These are phyloP conservation scores for Colletotrichum tropicicola DNA, from an alignment of 2,329 filamentous ascomycete species.

Conservation along the genomic window DNA sequence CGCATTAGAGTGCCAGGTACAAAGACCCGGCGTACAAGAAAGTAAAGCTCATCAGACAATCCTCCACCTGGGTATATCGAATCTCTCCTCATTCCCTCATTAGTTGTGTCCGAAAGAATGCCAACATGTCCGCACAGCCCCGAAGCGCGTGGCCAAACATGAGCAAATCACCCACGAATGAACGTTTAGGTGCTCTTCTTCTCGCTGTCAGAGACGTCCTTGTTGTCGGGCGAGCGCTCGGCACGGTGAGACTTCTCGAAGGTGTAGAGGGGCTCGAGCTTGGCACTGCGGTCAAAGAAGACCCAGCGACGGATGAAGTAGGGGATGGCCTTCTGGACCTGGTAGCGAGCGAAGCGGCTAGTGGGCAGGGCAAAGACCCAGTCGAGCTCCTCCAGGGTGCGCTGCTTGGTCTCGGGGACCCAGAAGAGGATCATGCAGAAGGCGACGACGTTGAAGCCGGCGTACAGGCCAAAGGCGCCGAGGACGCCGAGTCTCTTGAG, in stretches of 20 bases:
- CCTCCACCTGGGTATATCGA: conserved; percentile 20
- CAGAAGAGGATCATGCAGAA: conserved; percentile 65
- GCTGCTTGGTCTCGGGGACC: conserved; percentile 68
- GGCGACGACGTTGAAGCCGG: conserved; percentile 63
- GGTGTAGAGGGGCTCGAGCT: conserved; percentile 53
- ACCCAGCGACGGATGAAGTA: conserved; percentile 43
- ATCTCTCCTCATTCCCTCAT: neutral
- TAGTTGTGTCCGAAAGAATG: neutral
- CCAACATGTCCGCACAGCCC: neutral
- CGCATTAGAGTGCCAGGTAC: neutral
- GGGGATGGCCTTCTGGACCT: conserved; percentile 42
- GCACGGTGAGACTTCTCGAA: conserved; percentile 36
- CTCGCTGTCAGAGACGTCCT: conserved; percentile 22
- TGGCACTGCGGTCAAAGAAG: conserved; percentile 39
- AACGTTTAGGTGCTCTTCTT: conserved; percentile 16
- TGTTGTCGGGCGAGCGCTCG: neutral
- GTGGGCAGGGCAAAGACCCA: conserved; percentile 47
- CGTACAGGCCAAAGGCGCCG: conserved; percentile 60
- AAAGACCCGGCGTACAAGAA: neutral
- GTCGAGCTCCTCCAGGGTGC: conserved; percentile 57
- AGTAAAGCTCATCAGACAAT: conserved; percentile 7
- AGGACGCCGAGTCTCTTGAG: conserved; percentile 50
- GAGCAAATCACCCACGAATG: neutral
- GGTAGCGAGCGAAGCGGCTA: conserved; percentile 41
- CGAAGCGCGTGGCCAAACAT: neutral